phyloP scores from a whole-genome alignment of 2,329 filamentous ascomycete species.

The Fusarium haematococcum region DNA sequence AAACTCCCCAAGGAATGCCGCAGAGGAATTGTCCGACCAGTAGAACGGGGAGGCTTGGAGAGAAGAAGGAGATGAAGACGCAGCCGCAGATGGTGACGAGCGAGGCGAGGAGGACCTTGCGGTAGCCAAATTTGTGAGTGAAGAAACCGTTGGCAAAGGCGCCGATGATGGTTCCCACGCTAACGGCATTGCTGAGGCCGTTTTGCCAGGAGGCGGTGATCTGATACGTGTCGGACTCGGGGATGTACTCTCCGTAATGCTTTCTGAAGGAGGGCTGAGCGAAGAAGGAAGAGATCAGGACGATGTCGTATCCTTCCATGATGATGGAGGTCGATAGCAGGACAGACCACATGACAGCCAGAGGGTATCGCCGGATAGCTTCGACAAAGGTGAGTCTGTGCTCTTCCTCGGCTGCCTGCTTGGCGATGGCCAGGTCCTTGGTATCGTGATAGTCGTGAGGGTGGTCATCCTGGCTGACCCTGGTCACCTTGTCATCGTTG shows the following conservation, averaged over 20 bases:
- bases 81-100: slow-evolving; percentile 45
- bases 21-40: background rate
- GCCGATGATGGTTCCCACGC: slow-evolving; percentile 19
- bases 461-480: slow-evolving; percentile 32
- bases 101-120: slow-evolving; percentile 65
- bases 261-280: background rate
- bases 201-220: slow-evolving; percentile 25
- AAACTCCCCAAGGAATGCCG: slow-evolving; percentile 14
- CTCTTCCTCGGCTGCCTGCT: slow-evolving; percentile 29
- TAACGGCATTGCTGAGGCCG: slow-evolving; percentile 13
- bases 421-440: slow-evolving; percentile 29
- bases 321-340: background rate
- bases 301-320: slow-evolving; percentile 1
- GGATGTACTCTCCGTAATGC: background rate
- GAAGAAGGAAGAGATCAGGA: background rate
- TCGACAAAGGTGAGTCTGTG: slow-evolving; percentile 27
- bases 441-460: background rate
- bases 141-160: slow-evolving; percentile 22
- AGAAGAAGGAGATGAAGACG: slow-evolving; percentile 32
- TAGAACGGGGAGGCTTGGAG: slow-evolving; percentile 37
- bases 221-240: background rate
- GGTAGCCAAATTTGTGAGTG: slow-evolving; percentile 18
- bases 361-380: slow-evolving; percentile 28
- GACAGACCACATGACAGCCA: slow-evolving; percentile 17
- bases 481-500: slow-evolving; percentile 28